Conservation (phyloP, 2,329 filamentous ascomycete species). For the Amauroascus niger region DNA sequence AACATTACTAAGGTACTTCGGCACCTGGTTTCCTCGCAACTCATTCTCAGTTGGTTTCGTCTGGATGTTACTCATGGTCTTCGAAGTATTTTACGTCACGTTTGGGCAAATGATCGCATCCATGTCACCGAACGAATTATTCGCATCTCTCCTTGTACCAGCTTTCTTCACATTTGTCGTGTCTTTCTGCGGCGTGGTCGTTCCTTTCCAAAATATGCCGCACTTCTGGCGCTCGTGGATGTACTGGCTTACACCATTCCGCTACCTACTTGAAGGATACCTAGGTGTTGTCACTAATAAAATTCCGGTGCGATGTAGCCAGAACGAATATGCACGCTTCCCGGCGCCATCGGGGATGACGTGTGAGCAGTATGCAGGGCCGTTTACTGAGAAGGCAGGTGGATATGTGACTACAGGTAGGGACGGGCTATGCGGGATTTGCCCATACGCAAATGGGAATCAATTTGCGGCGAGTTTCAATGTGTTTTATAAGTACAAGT, state of each 20-base stretch:
- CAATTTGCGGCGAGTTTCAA: slow-evolving; percentile 52
- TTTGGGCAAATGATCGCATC: slow-evolving; percentile 60
- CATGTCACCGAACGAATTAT: slow-evolving; percentile 55
- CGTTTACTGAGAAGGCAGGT: slow-evolving; percentile 45
- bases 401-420: slow-evolving; percentile 52
- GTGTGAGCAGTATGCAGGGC: slow-evolving; percentile 51
- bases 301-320: slow-evolving; percentile 47
- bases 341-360: slow-evolving; percentile 48
- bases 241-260: slow-evolving; percentile 60
- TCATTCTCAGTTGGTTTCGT: slow-evolving; percentile 52
- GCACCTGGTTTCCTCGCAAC: slow-evolving; percentile 44
- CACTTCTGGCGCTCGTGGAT: slow-evolving; percentile 58
- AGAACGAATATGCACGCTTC: slow-evolving; percentile 52
- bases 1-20: slow-evolving; percentile 42
- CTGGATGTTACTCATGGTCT: slow-evolving; percentile 56
- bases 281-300: slow-evolving; percentile 48
- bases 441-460: slow-evolving; percentile 52
- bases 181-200: slow-evolving; percentile 65
- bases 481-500: slow-evolving; percentile 51
- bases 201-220: slow-evolving; percentile 54
- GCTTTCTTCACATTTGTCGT: slow-evolving; percentile 61
- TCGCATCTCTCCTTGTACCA: slow-evolving; percentile 57
- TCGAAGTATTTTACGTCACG: slow-evolving; percentile 56
- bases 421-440: slow-evolving; percentile 54
- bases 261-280: slow-evolving; percentile 56